Evolutionary conservation across 768 basidiomycete genomes (phyloP).

Genomic region (Hygrophorus pudorinus): DNA sequence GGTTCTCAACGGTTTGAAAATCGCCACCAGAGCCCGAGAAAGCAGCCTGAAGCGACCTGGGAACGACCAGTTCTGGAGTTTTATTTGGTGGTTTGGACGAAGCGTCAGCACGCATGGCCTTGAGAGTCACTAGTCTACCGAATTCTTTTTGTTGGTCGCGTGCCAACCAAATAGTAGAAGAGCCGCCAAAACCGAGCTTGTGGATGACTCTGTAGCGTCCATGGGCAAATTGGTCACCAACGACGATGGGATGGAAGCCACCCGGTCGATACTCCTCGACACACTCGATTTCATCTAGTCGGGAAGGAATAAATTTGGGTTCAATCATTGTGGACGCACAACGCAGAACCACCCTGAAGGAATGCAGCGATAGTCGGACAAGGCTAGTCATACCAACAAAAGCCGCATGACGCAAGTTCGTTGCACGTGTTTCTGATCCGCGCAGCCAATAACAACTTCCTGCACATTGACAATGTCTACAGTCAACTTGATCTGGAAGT

Average conservation of each 20-base stretch:
- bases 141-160: constrained; percentile 15
- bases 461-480: too few relatives aligned
- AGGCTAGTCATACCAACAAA: too few relatives aligned
- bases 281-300: constrained; percentile 26
- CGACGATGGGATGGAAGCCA: constrained; percentile 40
- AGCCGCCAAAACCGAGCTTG: constrained; percentile 36
- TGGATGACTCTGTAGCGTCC: constrained; percentile 38
- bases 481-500: too few relatives aligned
- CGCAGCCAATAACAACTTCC: too few relatives aligned
- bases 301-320: constrained; percentile 16
- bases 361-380: too few relatives aligned
- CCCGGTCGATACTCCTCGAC: constrained; percentile 40
- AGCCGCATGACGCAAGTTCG: too few relatives aligned
- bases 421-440: too few relatives aligned
- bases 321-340: constrained; percentile 1
- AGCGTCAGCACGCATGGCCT: constrained; percentile 23
- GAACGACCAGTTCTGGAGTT: constrained; percentile 21
- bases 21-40: constrained; percentile 19
- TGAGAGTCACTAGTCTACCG: constrained; percentile 22
- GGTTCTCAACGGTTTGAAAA: constrained; percentile 26
- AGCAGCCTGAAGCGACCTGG: constrained; percentile 22
- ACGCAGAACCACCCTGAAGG: background rate
- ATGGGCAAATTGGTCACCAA: constrained; percentile 37
- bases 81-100: constrained; percentile 16
- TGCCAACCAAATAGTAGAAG: constrained; percentile 32